Base-by-base conservation (phyloP, 805 yeast genomes). In the Pichia deserticola region DNA sequence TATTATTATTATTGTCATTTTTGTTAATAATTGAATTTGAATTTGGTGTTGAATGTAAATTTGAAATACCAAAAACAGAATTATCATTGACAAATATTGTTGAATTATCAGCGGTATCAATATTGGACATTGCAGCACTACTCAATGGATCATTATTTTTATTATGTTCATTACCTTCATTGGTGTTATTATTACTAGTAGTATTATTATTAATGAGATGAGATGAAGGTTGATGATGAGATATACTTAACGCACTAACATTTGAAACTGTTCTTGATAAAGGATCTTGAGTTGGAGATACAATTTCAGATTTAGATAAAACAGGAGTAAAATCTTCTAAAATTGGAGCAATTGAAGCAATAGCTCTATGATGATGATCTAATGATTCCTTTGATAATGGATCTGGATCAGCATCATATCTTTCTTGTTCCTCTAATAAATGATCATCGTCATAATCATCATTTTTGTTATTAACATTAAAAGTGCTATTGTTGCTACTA, bases 281-380 rank as follows among this genome's bases (percentile, higher is more conserved):
- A 1, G 66, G 62, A 42, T 60, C 59, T 35, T 62, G 60, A 5
- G 59, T 46, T 15, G 69, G 69, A 33, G 67, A 63, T 5, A 64
- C 66, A 29, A 65, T 57, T 51, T 68, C 72, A 4, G 69, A 63
- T 49, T 65, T 66, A 0, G 84, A 76, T 0, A 89, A 77, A 60
- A 84, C 86, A 5, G 93, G 93, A 5, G 79, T 76, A 63, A 84
- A 86, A 1, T 83, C 89, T 48, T 67, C 61, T 39, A 86, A 65
- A 61, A 86, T 84, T 2, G 95, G 93, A 0, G 92, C 92, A 41
- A 86, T 79, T 0, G 88, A 77, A 10, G 87, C 90, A 72, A 85
- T 82, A 11, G 92, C 92, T 54, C 73, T 79, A 57, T 73, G 73
- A 34, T 67, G 71, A 38, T 62, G 64, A 25, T 60, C 67, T 32